These are phyloP conservation scores for Linnemannia exigua DNA, from an alignment of 192 early-diverging fungal genomes.

Conservation along the genomic window DNA sequence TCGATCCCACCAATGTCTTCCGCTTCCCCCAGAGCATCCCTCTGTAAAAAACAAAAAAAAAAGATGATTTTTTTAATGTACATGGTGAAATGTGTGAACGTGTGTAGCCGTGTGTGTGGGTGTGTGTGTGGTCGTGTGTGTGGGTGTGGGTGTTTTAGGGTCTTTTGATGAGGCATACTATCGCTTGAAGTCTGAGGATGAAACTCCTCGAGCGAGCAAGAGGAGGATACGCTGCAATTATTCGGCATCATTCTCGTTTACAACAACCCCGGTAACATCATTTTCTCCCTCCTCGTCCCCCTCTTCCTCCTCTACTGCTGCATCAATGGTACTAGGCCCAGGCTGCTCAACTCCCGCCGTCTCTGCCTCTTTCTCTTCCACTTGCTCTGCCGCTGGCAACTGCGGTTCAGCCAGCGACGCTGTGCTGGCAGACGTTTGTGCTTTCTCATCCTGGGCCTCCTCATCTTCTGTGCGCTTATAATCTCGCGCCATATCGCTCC, in stretches of 20 bases:
- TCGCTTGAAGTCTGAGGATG: too few species aligned
- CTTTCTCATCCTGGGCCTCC: not conserved
- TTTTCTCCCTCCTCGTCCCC: not conserved
- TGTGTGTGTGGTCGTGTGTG: not conserved
- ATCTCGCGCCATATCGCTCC: conserved; percentile 45
- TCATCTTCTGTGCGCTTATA: conserved; percentile 35
- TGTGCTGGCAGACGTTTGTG: not conserved
- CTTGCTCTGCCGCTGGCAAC: not conserved
- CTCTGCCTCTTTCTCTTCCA: not conserved
- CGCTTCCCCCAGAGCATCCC: conserved; percentile 59
- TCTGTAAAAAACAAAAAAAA: conserved; percentile 19
- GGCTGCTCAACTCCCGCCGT: not conserved
- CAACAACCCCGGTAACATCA: not conserved
- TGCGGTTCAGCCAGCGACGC: not conserved
- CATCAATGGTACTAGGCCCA: not conserved
- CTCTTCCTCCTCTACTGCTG: not conserved
- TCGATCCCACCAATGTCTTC: conserved; percentile 56
- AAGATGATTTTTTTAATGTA: not conserved
- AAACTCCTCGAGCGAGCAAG: not conserved
- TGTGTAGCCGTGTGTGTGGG: not conserved
- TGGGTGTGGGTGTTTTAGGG: not conserved
- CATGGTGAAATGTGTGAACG: conserved; percentile 7
- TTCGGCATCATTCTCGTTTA: not conserved
- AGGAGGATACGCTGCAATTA: not conserved
- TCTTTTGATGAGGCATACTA: not conserved